These are phyloP conservation scores for Colletotrichum musicola DNA, from an alignment of 2,329 filamentous ascomycete genomes.

Conservation along the genomic window DNA sequence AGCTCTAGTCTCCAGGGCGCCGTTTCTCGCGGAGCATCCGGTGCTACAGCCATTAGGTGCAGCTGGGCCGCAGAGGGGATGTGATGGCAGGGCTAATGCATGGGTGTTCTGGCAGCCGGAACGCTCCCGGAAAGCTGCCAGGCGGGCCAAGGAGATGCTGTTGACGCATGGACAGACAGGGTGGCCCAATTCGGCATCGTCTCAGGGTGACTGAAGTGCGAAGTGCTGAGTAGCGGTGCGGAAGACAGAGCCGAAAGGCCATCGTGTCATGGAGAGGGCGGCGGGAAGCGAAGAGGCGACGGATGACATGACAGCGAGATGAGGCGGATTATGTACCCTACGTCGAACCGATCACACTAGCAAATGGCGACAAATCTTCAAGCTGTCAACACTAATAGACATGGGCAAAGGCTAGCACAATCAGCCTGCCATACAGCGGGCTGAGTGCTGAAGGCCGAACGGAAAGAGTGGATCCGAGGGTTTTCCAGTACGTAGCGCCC, in stretches of 20 bases:
- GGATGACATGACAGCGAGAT: neutral
- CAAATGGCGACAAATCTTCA: neutral
- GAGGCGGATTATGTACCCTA: neutral
- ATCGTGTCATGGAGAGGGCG: neutral
- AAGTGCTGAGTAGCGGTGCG: neutral
- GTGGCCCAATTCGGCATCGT: neutral
- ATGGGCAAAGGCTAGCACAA: neutral
- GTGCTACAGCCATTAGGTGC: neutral
- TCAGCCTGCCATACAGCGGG: neutral
- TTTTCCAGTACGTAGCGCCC: conserved; percentile 4
- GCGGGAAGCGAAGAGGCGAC: neutral
- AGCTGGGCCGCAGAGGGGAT: neutral
- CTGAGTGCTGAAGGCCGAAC: neutral
- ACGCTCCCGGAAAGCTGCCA: conserved; percentile 12
- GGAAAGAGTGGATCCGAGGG: conserved; percentile 6
- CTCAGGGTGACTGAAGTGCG: neutral
- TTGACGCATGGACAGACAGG: neutral
- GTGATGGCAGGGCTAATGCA: conserved; percentile 24
- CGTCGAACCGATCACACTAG: neutral
- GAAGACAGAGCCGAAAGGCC: neutral
- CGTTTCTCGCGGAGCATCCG: neutral
- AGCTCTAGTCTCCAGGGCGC: neutral
- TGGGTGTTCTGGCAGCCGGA: conserved; percentile 20
- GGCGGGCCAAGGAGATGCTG: conserved; percentile 8
- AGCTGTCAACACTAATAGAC: neutral